Evolutionary conservation across 83 land plant genomes (phyloP).

Genomic region (Picea abies): DNA sequence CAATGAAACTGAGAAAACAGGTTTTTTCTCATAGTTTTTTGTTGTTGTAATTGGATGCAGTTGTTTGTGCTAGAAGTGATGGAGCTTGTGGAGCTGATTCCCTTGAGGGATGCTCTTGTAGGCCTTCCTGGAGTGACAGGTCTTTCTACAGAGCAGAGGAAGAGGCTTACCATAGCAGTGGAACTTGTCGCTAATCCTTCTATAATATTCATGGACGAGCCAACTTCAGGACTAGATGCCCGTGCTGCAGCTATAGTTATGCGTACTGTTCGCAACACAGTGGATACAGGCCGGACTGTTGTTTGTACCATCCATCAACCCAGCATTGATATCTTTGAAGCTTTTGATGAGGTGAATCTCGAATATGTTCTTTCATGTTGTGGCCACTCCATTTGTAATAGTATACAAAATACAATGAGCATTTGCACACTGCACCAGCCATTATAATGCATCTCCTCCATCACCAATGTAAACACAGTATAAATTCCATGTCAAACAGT

Average conservation of each 20-base stretch:
- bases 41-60: not conserved
- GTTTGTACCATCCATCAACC: constrained; percentile 8
- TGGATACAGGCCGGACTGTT: constrained; percentile 5
- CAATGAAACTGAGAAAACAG: too few species aligned
- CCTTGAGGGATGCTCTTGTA: not conserved
- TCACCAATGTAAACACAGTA: too few species aligned
- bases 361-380: too few species aligned
- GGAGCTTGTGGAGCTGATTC: not conserved
- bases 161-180: constrained; percentile 2
- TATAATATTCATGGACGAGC: constrained; percentile 9
- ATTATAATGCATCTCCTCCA: too few species aligned
- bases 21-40: too few species aligned
- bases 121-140: constrained; percentile 1
- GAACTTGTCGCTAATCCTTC: constrained; percentile 6
- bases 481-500: too few species aligned
- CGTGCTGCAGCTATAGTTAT: constrained; percentile 13
- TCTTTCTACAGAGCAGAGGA: not conserved
- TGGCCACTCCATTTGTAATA: too few species aligned
- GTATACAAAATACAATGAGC: too few species aligned
- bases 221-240: constrained; percentile 3
- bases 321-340: constrained; percentile 1
- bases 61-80: not conserved
- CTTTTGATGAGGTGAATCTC: not conserved
- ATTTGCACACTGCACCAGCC: too few species aligned
- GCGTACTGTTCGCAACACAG: constrained; percentile 10